phyloP scores from a whole-genome alignment of 495 filamentous ascomycete species.

The Cairneyella variabilis region DNA sequence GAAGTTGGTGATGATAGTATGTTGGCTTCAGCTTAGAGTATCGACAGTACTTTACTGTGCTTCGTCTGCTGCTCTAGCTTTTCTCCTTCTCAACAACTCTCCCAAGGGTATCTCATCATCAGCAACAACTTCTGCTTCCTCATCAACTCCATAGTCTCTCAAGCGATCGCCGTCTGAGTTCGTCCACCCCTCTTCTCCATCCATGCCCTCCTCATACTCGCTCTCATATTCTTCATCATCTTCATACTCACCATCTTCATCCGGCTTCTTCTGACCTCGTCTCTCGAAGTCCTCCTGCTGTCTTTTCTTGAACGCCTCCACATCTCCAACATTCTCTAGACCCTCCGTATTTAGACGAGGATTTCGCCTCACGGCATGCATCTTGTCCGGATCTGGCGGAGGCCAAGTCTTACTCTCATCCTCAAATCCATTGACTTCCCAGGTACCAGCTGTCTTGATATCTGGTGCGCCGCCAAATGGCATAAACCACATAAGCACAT shows the following conservation, averaged over 20 bases:
- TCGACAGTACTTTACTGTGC: no score
- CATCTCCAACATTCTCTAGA: constrained; percentile 26
- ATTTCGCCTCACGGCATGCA: constrained; percentile 36
- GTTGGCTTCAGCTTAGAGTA: no score
- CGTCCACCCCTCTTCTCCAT: constrained; percentile 64
- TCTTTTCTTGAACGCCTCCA: constrained; percentile 48
- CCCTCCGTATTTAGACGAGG: constrained; percentile 32
- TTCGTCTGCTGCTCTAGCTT: constrained; percentile 29
- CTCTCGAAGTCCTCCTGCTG: constrained; percentile 53
- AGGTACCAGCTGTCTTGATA: constrained; percentile 34
- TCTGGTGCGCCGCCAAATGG: constrained; percentile 39
- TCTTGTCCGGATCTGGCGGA: constrained; percentile 83
- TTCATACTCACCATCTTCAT: constrained; percentile 33
- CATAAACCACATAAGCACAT: constrained; percentile 41
- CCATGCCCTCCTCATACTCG: constrained; percentile 30
- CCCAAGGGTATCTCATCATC: constrained; percentile 68
- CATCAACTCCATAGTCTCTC: constrained; percentile 71
- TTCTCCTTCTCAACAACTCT: constrained; percentile 54
- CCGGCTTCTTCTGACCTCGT: constrained; percentile 35
- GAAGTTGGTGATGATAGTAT: no score
- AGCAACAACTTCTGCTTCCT: constrained; percentile 25
- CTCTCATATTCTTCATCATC: constrained; percentile 36
- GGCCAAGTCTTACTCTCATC: constrained; percentile 69
- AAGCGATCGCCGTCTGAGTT: constrained; percentile 84
- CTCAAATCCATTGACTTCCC: constrained; percentile 85